Conservation (phyloP, 768 basidiomycete species). For the Astraeus odoratus region DNA sequence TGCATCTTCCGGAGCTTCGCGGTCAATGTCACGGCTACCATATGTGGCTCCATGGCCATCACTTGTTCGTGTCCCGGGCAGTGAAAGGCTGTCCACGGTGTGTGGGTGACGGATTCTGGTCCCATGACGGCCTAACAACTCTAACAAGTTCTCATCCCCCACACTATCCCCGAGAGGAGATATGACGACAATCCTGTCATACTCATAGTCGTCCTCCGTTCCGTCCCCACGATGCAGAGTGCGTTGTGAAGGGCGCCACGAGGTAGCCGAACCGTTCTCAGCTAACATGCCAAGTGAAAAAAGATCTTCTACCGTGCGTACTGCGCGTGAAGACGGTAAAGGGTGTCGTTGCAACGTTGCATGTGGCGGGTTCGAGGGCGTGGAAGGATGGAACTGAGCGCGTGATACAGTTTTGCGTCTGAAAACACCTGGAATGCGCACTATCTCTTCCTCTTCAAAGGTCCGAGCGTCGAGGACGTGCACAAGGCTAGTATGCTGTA, state of each 20-base stretch:
- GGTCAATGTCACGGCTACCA: constrained; percentile 17
- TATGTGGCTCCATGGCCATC: constrained; percentile 9
- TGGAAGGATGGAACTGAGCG: constrained; percentile 8
- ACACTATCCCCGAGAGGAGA: constrained; percentile 48
- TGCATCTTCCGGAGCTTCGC: constrained; percentile 30
- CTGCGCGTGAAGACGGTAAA: constrained; percentile 27
- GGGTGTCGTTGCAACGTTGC: constrained; percentile 14
- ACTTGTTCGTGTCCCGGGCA: constrained; percentile 10
- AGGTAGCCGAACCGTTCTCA: constrained; percentile 6
- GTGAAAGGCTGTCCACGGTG: constrained; percentile 19
- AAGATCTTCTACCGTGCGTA: constrained; percentile 50
- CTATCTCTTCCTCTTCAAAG: constrained; percentile 69
- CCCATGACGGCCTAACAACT: constrained; percentile 45
- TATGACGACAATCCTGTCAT: constrained; percentile 48
- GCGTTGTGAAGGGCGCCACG: constrained; percentile 19
- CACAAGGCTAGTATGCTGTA: constrained; percentile 71
- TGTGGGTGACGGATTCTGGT: constrained; percentile 30
- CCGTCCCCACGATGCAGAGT: constrained; percentile 14
- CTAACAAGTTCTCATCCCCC: constrained; percentile 52
- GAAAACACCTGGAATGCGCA: constrained; percentile 45
- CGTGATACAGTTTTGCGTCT: constrained; percentile 13
- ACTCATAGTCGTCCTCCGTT: constrained; percentile 36
- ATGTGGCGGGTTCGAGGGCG: constrained; percentile 7
- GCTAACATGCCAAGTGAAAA: constrained; percentile 34
- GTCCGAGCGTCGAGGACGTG: constrained; percentile 86